A percentile compares a stretch with the other conserved stretches of the same genome.
Conservation (phyloP, 371 early-diverging fungal species). For the Mortierella sp. region DNA sequence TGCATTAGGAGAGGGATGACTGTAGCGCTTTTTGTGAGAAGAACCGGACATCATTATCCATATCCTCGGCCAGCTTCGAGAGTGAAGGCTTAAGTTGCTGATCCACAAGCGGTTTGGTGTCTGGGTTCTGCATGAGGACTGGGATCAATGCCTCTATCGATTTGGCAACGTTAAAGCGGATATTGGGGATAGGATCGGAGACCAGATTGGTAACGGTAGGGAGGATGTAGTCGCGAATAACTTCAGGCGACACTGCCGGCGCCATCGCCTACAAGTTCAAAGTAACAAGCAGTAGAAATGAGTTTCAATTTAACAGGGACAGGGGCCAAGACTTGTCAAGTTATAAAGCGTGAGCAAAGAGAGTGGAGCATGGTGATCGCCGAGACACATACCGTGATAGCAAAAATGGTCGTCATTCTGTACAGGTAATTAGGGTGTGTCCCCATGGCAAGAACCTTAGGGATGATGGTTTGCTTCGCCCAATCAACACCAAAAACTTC, state of each 20-base stretch:
- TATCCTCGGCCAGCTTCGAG: slow-evolving; percentile 84
- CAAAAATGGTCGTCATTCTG: slow-evolving; percentile 97
- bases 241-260: slow-evolving; percentile 84
- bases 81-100: slow-evolving; percentile 83
- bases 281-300: background rate
- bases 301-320: background rate
- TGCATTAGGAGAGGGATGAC: no score
- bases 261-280: slow-evolving; percentile 77
- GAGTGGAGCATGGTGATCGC: no score
- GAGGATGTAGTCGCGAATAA: slow-evolving; percentile 88
- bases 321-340: no score
- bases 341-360: no score
- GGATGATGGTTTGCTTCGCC: slow-evolving; percentile 93
- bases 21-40: slow-evolving; percentile 82
- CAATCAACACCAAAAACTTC: slow-evolving; percentile 98
- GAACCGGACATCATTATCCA: slow-evolving; percentile 93
- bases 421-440: slow-evolving; percentile 92
- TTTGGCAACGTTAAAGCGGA: slow-evolving; percentile 98
- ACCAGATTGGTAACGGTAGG: slow-evolving; percentile 88
- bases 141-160: slow-evolving; percentile 90
- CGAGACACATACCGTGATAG: slow-evolving; percentile 80
- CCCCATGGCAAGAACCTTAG: slow-evolving; percentile 92
- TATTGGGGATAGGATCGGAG: slow-evolving; percentile 97
- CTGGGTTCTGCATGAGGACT: slow-evolving; percentile 71
- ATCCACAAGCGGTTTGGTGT: slow-evolving; percentile 69